phyloP scores from a whole-genome alignment of 2,329 filamentous ascomycete species.

The Cercospora beticola region DNA sequence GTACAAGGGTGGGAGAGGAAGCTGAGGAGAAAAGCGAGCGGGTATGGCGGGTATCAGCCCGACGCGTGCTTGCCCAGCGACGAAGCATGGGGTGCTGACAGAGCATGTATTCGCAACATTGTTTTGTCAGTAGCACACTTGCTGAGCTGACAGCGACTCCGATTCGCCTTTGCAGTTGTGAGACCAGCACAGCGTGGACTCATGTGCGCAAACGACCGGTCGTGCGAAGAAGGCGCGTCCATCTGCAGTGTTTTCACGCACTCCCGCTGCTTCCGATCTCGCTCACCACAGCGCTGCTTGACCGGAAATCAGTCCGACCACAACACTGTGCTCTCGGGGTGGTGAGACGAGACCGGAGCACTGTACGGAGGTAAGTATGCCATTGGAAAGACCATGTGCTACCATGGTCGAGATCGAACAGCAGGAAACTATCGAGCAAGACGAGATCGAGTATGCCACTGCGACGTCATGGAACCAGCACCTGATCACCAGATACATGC shows the following conservation, averaged over 20 bases:
- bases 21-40: not conserved
- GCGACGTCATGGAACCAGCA: not conserved
- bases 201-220: not conserved
- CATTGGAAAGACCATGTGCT: not conserved
- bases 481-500: not conserved
- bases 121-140: not conserved
- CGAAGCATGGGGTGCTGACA: not conserved
- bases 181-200: not conserved
- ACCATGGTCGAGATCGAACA: not conserved
- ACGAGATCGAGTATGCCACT: not conserved
- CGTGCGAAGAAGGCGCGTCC: not conserved
- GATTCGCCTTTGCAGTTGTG: not conserved
- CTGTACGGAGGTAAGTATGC: not conserved
- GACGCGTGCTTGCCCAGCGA: not conserved
- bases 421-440: not conserved
- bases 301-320: not conserved
- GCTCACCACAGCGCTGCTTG: not conserved
- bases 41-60: not conserved
- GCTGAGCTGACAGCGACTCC: not conserved
- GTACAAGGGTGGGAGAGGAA: not conserved
- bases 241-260: not conserved
- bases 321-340: not conserved
- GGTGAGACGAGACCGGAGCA: not conserved
- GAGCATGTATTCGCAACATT: not conserved
- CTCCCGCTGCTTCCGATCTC: not conserved